A percentile compares a stretch with the other conserved stretches of the same genome.
Evolutionary conservation across 768 basidiomycete species (phyloP).

Genomic region (Suillus americanus): DNA sequence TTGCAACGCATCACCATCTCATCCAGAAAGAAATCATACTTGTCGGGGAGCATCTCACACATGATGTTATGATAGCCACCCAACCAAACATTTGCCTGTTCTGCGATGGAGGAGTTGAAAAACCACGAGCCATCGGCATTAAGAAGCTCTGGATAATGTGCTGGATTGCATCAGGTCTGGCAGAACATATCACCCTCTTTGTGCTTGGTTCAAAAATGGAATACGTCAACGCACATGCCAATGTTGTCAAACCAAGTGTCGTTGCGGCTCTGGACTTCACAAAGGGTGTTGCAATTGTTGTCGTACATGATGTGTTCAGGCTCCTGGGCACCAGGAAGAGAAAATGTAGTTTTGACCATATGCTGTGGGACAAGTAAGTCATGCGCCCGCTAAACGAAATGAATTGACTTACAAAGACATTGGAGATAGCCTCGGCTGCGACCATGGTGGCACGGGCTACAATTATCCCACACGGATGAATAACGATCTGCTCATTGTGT

Average conservation of each 20-base stretch:
- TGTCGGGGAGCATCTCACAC: constrained; percentile 30
- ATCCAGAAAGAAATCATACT: constrained; percentile 36
- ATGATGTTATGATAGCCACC: constrained; percentile 33
- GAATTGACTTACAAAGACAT: constrained; percentile 20
- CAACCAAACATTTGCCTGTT: constrained; percentile 39
- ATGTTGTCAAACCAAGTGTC: constrained; percentile 19
- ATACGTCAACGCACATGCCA: constrained; percentile 36
- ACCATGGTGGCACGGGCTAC: constrained; percentile 27
- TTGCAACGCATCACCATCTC: constrained; percentile 35
- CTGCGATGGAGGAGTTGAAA: constrained; percentile 37
- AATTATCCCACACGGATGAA: constrained; percentile 35
- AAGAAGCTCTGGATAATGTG: constrained; percentile 28
- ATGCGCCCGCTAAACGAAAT: constrained; percentile 6
- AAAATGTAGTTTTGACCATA: neutral
- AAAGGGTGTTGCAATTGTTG: constrained; percentile 26
- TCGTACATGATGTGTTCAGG: constrained; percentile 6
- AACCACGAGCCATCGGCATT: constrained; percentile 29
- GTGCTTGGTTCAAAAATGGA: constrained; percentile 37
- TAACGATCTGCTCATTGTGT: constrained; percentile 36
- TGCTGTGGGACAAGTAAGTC: neutral
- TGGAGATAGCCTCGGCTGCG: constrained; percentile 11
- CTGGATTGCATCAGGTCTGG: constrained; percentile 29
- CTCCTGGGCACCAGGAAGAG: neutral
- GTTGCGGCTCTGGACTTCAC: constrained; percentile 7
- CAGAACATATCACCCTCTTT: constrained; percentile 25